Base-by-base conservation (phyloP, 345 rosid genomes). In the Hypericum perforatum region DNA sequence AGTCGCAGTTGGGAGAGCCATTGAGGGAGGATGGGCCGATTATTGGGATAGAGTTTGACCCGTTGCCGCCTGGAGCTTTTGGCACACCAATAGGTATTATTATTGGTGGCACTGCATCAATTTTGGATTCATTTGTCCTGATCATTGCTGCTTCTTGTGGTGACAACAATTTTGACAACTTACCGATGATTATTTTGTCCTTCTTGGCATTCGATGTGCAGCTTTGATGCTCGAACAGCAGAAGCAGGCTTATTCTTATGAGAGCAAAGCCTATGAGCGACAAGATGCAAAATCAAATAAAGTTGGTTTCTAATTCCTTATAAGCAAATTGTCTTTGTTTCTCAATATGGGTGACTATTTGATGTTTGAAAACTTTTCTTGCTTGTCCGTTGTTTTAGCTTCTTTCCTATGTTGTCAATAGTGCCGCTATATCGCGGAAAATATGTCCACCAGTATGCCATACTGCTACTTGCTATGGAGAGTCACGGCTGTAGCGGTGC, bases 21-120 rank as follows among this genome's bases (percentile, higher is more conserved):
- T 62, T 94, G 74, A 76, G 99, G 61, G 99, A 94, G 58, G 97
- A 86, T 71, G 99, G 99, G 3, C 99, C 99, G 4, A 81, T 79
- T 49, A 84, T 94, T 10, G 99, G 99, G 4, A 75, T 94, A 89
- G 94, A 89, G 75, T 94, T 94, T 68, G 99, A 94, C 80, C 77
- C 88, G 0, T 73, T 94, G 74, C 99, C 99, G 44, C 97, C 97
- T 44, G 97, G 82, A 74, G 95, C 99, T 0, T 94, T 94, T 36
- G 95, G 95, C 5, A 74, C 79, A 12, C 94, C 91, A 44, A 72
- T 86, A 64, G 94, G 99, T 94, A 80, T 53, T 22, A 22, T 22
- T 22, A 22, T 22, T 22, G n/a, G n/a, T n/a, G n/a, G n/a, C n/a
- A n/a, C n/a, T n/a, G n/a, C 32, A 1, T 22, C 32, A 22, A 22